phyloP scores from a whole-genome alignment of 441 rosid genomes.

The Mallotus japonicus region DNA sequence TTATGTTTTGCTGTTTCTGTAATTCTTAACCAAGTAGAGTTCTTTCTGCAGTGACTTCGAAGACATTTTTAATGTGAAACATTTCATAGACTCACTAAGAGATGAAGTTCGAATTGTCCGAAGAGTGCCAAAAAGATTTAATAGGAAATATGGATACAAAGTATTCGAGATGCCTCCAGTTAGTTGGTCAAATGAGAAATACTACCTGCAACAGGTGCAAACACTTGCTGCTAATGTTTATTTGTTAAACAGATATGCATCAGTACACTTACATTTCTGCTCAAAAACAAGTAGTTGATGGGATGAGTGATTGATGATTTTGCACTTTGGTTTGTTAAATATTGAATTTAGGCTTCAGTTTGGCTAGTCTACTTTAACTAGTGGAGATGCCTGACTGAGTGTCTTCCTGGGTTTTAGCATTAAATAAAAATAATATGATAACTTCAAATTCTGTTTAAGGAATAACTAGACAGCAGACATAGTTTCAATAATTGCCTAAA shows the following conservation, averaged over 20 bases:
- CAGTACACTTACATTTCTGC: background rate
- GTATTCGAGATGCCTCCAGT: constrained; percentile 82
- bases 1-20: constrained; percentile 5
- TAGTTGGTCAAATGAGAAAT: constrained; percentile 95
- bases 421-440: background rate
- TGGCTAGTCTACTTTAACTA: background rate
- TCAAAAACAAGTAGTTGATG: background rate
- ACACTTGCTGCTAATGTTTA: background rate
- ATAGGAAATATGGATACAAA: constrained; percentile 56
- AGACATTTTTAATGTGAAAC: constrained; percentile 86
- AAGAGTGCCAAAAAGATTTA: constrained; percentile 80
- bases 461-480: background rate
- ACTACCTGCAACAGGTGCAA: constrained; percentile 84
- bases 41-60: constrained; percentile 79
- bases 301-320: background rate
- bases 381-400: background rate
- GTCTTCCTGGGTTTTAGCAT: background rate
- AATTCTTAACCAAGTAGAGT: constrained; percentile 25
- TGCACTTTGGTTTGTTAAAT: background rate
- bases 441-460: background rate
- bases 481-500: background rate
- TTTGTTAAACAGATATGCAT: background rate
- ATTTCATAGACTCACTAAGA: constrained; percentile 90
- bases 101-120: constrained; percentile 83
- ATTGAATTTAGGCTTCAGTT: background rate